A percentile compares a stretch with the other conserved stretches of the same genome.
Evolutionary conservation across 176 grass and related monocot species (phyloP).

Genomic region (Carex myosuroides): DNA sequence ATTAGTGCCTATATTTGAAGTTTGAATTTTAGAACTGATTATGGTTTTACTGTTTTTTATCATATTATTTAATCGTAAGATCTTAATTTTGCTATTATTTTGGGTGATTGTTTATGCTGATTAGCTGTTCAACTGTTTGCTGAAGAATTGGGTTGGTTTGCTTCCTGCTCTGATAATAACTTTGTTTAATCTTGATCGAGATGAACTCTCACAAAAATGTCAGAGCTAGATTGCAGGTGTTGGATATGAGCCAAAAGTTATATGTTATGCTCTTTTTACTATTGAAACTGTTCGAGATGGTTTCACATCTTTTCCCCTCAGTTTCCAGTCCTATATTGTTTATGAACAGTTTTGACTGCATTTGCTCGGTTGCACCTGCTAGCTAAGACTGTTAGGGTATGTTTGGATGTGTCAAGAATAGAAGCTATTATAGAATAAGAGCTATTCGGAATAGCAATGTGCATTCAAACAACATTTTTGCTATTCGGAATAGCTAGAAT

Average conservation of each 20-base stretch:
- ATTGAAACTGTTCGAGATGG: neutral
- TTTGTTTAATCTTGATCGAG: neutral
- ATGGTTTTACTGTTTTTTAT: neutral
- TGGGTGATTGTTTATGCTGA: neutral
- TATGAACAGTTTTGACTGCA: too few species aligned
- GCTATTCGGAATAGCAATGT: too few species aligned
- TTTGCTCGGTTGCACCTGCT: too few species aligned
- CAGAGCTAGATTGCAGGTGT: neutral
- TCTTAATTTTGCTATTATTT: neutral
- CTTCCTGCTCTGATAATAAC: neutral
- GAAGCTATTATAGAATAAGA: too few species aligned
- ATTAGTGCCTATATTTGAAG: slow-evolving; percentile 19
- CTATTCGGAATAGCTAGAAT: too few species aligned
- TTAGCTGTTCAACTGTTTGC: neutral
- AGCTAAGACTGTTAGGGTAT: too few species aligned
- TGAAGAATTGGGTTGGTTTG: neutral
- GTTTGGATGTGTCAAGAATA: too few species aligned
- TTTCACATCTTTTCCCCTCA: neutral
- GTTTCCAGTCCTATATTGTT: too few species aligned
- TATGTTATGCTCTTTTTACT: neutral
- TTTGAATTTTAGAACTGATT: slow-evolving; percentile 17
- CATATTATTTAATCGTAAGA: neutral
- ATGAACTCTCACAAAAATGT: neutral
- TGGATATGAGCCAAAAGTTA: neutral
- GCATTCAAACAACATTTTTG: too few species aligned